Conservation (phyloP, 257 asterid genomes). For the Solanum piurae region DNA sequence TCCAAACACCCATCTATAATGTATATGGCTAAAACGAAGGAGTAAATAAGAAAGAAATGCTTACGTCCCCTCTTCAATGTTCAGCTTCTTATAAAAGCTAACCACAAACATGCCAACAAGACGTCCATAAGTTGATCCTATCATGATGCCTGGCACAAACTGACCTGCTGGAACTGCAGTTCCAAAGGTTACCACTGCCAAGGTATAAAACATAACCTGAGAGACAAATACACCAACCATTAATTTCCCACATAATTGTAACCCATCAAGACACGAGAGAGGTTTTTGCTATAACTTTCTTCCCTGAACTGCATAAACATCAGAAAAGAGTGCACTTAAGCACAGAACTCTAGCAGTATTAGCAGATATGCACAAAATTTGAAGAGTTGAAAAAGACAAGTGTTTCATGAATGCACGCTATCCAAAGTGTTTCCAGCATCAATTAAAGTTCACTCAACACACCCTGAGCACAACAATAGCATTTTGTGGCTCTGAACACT, state of each 20-base stretch:
- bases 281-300: neutral
- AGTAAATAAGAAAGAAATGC: conserved; percentile 13
- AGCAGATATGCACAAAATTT: neutral
- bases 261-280: neutral
- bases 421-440: neutral
- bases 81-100: conserved; percentile 63
- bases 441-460: neutral
- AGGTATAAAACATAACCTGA: conserved; percentile 94
- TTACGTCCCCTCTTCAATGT: conserved; percentile 99
- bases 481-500: neutral
- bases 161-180: conserved; percentile 98
- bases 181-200: conserved; percentile 94
- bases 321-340: neutral
- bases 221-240: conserved; percentile 2
- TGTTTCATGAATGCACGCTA: too few species aligned
- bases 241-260: neutral
- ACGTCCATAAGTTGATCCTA: conserved; percentile 97
- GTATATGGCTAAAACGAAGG: neutral
- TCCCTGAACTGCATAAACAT: neutral
- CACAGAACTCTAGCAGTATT: neutral
- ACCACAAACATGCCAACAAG: conserved; percentile 98
- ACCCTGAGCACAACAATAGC: neutral
- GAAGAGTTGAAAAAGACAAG: neutral
- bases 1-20: neutral
- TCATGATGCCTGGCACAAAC: conserved; percentile 97